Evolutionary conservation across 441 rosid species (phyloP).

Genomic region (Sinapis alba): DNA sequence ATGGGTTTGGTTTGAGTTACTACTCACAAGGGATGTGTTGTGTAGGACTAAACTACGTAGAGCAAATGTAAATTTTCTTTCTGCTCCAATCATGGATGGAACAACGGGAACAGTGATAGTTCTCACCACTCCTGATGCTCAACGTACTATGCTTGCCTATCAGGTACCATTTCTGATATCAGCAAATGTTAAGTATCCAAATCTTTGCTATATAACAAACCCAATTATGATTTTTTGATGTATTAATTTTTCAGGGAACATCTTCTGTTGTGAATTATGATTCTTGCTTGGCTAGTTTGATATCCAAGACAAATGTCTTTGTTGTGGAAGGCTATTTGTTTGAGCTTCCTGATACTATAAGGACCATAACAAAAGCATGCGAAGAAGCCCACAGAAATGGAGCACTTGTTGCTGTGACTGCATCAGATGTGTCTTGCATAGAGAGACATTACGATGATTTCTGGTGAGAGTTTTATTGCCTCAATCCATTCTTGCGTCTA

Average conservation of each 20-base stretch:
- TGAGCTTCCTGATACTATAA: constrained; percentile 90
- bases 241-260: constrained; percentile 65
- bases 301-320: constrained; percentile 77
- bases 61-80: constrained; percentile 85
- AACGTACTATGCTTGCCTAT: constrained; percentile 96
- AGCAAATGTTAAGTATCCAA: not conserved
- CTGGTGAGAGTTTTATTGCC: constrained; percentile 53
- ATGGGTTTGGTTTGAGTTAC: constrained; percentile 10
- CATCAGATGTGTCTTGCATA: constrained; percentile 93
- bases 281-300: constrained; percentile 66
- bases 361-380: constrained; percentile 78
- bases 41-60: constrained; percentile 71
- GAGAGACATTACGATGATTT: constrained; percentile 92
- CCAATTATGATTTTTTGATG: constrained; percentile 27
- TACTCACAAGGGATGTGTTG: constrained; percentile 29
- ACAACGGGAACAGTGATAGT: constrained; percentile 98
- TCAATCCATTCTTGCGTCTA: constrained; percentile 1
- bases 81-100: constrained; percentile 84
- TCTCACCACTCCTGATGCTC: constrained; percentile 96
- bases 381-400: constrained; percentile 83
- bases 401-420: constrained; percentile 88
- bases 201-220: constrained; percentile 10
- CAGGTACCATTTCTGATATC: constrained; percentile 54
- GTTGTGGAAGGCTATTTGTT: constrained; percentile 94
- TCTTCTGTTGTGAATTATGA: constrained; percentile 81